Evolutionary conservation across 2,329 filamentous ascomycete species (phyloP), one percentile per base, ranked within the genome.

Genomic region (Ophidiomyces ophidiicola): DNA sequence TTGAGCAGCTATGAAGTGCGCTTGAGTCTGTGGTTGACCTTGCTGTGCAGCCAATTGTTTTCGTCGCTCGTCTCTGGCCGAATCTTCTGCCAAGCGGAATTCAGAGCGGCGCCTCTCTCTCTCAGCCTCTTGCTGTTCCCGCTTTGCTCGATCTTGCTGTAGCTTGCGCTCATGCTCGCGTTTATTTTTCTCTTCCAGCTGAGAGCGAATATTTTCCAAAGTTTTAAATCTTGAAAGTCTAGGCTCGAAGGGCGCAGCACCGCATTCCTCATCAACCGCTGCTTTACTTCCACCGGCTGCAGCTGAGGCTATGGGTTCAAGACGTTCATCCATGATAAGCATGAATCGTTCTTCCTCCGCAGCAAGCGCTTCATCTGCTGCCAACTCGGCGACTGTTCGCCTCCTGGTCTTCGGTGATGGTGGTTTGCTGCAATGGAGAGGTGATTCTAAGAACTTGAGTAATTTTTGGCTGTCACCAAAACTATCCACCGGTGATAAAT

Each of bases 141-240:
- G 59, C 46, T 66, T 63, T 21, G 59, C 56, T 33, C 67, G 54
- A 40, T 78, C 70, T 39, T 69, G 61, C 39, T 68, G 64, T 31
- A 64, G 42, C 48, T 62, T 69, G 47, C 59, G 56, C 44, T 68
- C 66, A 18, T 66, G 61, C 31, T 69, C 65, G 11, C 60, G 60
- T 46, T 65, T 65, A 7, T 61, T 63, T 53, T 78, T 81, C 56
- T 92, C 83, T 18, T 78, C 77, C 44, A 85, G 80, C 30, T 83
- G 76, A 40, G 74, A 68, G 54, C 80, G 83, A 50, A 94, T 93
- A 42, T 83, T 82, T 42, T 85, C 84, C 30, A 98, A 74, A 1
- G 84, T 76, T 65, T 94, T 94, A 61, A 94, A 96, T 25, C 82
- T 77, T 50, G 90, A 86, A 56, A 96, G 94, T 19, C 80, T 75